Evolutionary conservation across 2,329 filamentous ascomycete genomes (phyloP).

Genomic region (Tolypocladium paradoxum): DNA sequence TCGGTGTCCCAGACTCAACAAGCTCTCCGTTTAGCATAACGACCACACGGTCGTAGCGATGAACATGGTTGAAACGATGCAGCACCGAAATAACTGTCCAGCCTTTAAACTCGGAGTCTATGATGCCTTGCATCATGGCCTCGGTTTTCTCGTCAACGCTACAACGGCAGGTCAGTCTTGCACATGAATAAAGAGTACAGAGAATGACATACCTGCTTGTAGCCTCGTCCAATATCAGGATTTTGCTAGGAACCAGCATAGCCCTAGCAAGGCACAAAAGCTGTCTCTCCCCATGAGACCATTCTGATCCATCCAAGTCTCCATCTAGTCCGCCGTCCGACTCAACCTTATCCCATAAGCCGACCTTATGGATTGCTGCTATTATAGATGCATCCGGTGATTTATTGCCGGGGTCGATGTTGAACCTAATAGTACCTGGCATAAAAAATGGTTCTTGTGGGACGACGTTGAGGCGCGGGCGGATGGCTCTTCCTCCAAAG

Average conservation of each 20-base stretch:
- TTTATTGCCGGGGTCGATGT: conserved; percentile 31
- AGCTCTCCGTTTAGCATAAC: conserved; percentile 39
- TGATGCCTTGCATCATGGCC: conserved; percentile 19
- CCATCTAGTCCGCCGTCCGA: conserved; percentile 26
- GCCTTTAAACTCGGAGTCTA: conserved; percentile 18
- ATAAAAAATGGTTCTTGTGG: conserved; percentile 42
- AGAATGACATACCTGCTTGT: conserved; percentile 18
- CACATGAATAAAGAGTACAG: neutral
- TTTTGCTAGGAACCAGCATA: conserved; percentile 19
- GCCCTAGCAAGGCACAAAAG: conserved; percentile 28
- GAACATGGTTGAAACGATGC: conserved; percentile 20
- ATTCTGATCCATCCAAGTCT: conserved; percentile 15
- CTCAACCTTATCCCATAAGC: conserved; percentile 29
- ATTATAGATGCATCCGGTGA: conserved; percentile 29
- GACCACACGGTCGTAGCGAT: conserved; percentile 32
- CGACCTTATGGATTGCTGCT: conserved; percentile 30
- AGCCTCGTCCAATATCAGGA: conserved; percentile 29
- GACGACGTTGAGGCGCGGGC: conserved; percentile 27
- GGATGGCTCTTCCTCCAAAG: conserved; percentile 10
- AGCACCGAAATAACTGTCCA: conserved; percentile 43
- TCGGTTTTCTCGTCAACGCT: conserved; percentile 24
- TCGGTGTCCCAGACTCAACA: conserved; percentile 4
- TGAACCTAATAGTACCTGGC: conserved; percentile 34
- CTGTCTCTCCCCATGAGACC: conserved; percentile 33
- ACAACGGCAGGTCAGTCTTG: neutral